phyloP scores from a whole-genome alignment of 2,329 filamentous ascomycete species.

The Ceratocystis variospora region DNA sequence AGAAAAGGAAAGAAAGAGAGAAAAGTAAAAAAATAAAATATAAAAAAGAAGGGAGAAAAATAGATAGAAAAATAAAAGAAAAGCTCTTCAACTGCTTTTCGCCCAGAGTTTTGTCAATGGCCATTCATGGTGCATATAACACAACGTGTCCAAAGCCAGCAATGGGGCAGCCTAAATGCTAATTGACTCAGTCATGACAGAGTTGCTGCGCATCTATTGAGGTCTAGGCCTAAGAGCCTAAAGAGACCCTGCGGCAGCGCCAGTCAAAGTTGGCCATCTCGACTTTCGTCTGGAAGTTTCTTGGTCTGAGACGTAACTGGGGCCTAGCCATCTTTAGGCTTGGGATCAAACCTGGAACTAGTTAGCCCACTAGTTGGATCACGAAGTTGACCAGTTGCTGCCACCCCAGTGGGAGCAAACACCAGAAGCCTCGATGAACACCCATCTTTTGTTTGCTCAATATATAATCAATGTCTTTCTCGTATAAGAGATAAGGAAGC shows the following conservation, averaged over 20 bases:
- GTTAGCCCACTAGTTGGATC: background rate
- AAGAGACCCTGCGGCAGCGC: background rate
- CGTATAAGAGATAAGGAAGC: background rate
- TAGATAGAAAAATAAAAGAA: background rate
- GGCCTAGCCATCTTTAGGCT: background rate
- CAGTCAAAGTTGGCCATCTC: slow-evolving; percentile 1
- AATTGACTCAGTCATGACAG: background rate
- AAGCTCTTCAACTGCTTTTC: background rate
- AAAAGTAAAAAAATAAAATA: background rate
- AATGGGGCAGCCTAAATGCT: background rate
- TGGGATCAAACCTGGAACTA: too few species aligned
- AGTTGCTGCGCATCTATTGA: background rate
- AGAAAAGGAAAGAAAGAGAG: too few species aligned
- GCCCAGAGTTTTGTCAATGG: background rate
- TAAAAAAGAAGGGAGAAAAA: background rate
- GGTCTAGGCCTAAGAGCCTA: background rate
- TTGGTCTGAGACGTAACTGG: background rate
- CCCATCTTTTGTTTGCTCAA: background rate
- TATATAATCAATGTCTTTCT: background rate
- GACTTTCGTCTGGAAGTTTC: background rate
- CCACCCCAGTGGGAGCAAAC: background rate
- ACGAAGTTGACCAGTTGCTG: background rate
- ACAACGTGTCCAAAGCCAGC: slow-evolving; percentile 1
- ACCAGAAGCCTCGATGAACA: background rate
- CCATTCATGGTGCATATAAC: background rate